Evolutionary conservation across 2,329 filamentous ascomycete species (phyloP), one percentile per base, ranked within the genome.

Genomic region (Bipolaris bicolor): DNA sequence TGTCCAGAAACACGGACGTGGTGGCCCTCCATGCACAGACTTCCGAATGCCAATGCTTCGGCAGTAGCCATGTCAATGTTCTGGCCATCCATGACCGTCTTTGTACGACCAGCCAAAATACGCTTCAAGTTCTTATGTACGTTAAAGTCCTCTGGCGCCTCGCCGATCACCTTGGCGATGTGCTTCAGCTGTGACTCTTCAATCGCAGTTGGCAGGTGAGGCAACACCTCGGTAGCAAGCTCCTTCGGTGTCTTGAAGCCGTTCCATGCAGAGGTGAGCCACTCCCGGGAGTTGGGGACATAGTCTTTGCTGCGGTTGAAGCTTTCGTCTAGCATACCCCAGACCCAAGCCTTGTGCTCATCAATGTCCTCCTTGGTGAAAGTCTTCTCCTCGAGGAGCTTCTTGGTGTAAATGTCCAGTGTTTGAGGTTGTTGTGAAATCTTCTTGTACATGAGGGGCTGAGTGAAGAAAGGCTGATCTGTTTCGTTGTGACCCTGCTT

Each of bases 401-500:
- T 91, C 73, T 96, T 86, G 67, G 95, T 86, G 76, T 99, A 99
- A 72, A 91, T 91, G 75, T 96, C 90, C 58, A 99, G 88, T 76
- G 95, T 91, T 44, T 90, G 87, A 64, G 89, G 85, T 77, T 98
- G 92, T 58, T 89, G 84, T 67, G 88, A 86, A 75, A 99, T 98
- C 73, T 90, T 91, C 88, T 98, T 97, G 87, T 99, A 99, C 95
- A 99, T 99, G 68, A 97, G 82, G 39, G 95, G 95, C 78, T 99
- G 95, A n/a, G 95, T 99, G 84, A 99, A 99, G 39, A 94, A 97
- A 46, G 95, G 95, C 83, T 99, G 95, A 76, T 99, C 95, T 10
- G 95, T 99, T 83, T 99, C 95, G 82, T 99, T 99, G 87, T 99
- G 95, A 62, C 95, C 95, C 78, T 97, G 88, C 83, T 98, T 99